A percentile compares a stretch with the other conserved stretches of the same genome.
Evolutionary conservation across 2,329 filamentous ascomycete species (phyloP).

Genomic region (Cercospora beticola): DNA sequence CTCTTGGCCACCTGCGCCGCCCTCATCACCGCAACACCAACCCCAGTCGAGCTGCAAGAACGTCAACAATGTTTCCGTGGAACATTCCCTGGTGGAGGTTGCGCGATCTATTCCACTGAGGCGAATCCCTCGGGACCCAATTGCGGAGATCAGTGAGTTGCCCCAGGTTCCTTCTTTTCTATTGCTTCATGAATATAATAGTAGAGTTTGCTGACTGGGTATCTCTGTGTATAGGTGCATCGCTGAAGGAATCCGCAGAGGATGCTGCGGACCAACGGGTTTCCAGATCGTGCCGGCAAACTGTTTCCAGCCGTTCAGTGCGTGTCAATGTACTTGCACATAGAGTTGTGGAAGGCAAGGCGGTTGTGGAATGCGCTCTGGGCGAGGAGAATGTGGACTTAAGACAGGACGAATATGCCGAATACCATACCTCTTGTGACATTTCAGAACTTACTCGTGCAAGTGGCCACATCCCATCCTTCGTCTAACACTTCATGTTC

Average conservation of each 20-base stretch:
- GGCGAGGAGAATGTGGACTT: neutral
- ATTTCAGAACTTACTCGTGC: neutral
- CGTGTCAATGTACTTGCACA: neutral
- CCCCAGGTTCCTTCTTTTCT: neutral
- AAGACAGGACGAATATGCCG: neutral
- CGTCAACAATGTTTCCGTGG: neutral
- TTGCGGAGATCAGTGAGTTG: neutral
- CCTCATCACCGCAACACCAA: neutral
- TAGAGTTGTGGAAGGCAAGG: neutral
- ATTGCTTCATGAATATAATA: too few species aligned
- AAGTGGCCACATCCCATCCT: neutral
- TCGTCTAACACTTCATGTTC: conserved; percentile 69
- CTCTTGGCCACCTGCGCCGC: neutral
- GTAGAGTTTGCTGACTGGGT: too few species aligned
- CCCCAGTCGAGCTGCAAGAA: neutral
- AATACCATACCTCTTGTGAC: neutral
- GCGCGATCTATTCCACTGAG: neutral
- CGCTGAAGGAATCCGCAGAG: neutral
- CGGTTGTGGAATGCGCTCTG: too few species aligned
- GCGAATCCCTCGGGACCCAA: neutral
- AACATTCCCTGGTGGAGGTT: neutral
- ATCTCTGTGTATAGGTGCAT: neutral
- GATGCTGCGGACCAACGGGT: neutral
- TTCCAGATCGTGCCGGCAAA: neutral
- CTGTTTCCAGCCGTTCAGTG: neutral